Evolutionary conservation across 2,329 filamentous ascomycete genomes (phyloP).

Genomic region (Monilinia fructicola): DNA sequence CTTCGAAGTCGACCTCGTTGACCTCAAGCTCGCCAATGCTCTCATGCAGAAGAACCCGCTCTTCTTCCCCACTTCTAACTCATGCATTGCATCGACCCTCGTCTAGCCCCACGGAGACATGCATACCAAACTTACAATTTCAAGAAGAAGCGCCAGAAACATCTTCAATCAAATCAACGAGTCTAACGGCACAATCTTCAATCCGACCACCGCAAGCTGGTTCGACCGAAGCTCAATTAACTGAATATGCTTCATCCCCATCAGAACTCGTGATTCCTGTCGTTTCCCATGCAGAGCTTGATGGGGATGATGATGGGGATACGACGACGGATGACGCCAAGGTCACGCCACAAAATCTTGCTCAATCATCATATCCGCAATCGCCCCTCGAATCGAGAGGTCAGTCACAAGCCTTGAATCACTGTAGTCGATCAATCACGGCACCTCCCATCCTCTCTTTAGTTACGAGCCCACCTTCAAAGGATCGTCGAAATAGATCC

Average conservation of each 20-base stretch:
- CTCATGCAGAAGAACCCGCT: constrained; percentile 14
- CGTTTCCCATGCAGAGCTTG: constrained; percentile 24
- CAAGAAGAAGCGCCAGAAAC: constrained; percentile 17
- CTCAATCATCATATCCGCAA: constrained; percentile 9
- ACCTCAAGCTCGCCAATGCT: constrained; percentile 14
- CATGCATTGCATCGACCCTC: constrained; percentile 12
- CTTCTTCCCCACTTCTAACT: constrained; percentile 20
- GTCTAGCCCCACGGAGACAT: constrained; percentile 12
- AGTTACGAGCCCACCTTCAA: constrained; percentile 46
- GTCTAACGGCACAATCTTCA: neutral
- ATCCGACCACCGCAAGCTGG: neutral
- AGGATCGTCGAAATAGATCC: constrained; percentile 35
- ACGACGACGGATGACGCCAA: constrained; percentile 36
- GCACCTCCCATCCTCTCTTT: constrained; percentile 47
- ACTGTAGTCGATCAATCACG: constrained; percentile 42
- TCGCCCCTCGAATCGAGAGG: constrained; percentile 33
- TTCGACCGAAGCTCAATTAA: neutral
- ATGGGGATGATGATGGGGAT: constrained; percentile 35
- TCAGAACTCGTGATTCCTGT: neutral
- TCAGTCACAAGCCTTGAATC: constrained; percentile 38
- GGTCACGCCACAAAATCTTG: constrained; percentile 33
- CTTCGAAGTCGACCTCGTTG: constrained; percentile 21
- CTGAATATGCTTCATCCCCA: neutral
- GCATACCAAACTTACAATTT: constrained; percentile 2
- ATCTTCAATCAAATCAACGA: constrained; percentile 3